Evolutionary conservation across 2,329 filamentous ascomycete genomes (phyloP), one percentile per base, ranked within the genome.

Genomic region (Fusarium succisae): DNA sequence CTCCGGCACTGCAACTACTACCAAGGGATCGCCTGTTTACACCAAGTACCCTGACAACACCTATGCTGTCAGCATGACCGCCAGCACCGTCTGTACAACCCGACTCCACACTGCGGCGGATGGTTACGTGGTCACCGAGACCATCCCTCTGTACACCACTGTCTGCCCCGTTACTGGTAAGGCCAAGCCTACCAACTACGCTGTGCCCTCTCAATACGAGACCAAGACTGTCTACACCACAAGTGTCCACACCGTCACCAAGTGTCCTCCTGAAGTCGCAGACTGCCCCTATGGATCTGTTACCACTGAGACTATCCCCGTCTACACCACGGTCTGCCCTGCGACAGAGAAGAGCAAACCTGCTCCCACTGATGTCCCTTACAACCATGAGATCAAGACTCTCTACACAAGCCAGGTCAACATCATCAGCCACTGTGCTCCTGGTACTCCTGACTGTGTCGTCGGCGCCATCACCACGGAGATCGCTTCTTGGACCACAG

Each of bases 341-440:
- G 69, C 70, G 43, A 73, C 62, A 12, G 68, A 73, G 59, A 71
- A 64, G 20, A 51, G 50, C 48, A 53, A 58, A 50, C 63, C 67
- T 44, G 58, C 48, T 15, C 66, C 69, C 22, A 69, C 72, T 45
- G 50, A 66, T 50, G 66, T 61, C 35, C 65, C 77, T 28, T 51
- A 48, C 63, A 48, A 74, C 24, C 66, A 67, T 50, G 76, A 76
- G 37, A 79, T 76, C 22, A 78, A 77, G 75, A 85, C 87, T 77
- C 82, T 89, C 80, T 89, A 87, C 84, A 82, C 84, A 76, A 90
- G 87, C 77, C 84, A 85, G 78, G 83, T 86, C 71, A 83, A 86
- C 72, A 89, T 87, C 78, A 82, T 89, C 82, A 90, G 87, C 76
- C 86, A 85, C 41, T 90, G 88, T 80, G 84, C 83, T 59, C 82